phyloP scores from a whole-genome alignment of 1,284 basidiomycete genomes.

The Apiotrichum siamense region DNA sequence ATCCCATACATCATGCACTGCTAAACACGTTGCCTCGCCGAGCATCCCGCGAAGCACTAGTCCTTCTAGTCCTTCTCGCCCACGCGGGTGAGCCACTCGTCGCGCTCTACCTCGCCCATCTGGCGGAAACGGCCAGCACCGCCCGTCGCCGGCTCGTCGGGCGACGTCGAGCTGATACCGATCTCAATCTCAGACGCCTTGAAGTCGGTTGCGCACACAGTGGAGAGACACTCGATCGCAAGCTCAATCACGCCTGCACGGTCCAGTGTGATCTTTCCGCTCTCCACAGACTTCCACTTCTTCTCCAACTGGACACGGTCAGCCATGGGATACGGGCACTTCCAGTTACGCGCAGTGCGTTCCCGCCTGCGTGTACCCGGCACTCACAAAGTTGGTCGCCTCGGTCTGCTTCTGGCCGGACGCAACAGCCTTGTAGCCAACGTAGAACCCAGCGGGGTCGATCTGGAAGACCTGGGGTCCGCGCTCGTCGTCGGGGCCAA shows the following conservation, averaged over 20 bases:
- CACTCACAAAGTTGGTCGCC: slow-evolving; percentile 76
- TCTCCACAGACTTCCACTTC: slow-evolving; percentile 93
- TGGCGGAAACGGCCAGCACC: slow-evolving; percentile 69
- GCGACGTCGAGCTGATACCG: slow-evolving; percentile 46
- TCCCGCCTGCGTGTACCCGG: background rate
- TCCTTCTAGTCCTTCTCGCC: slow-evolving; percentile 91
- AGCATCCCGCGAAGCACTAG: too few species aligned
- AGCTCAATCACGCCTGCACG: slow-evolving; percentile 84
- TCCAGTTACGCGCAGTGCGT: too few species aligned
- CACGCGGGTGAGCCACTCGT: slow-evolving; percentile 76
- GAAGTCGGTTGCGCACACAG: slow-evolving; percentile 89
- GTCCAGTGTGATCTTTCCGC: slow-evolving; percentile 58
- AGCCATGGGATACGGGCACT: too few species aligned
- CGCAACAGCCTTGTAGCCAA: slow-evolving; percentile 94
- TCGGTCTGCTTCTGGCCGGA: slow-evolving; percentile 98
- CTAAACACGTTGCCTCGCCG: background rate
- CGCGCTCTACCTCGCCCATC: slow-evolving; percentile 76
- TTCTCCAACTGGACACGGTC: slow-evolving; percentile 66
- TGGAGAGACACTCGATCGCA: slow-evolving; percentile 90
- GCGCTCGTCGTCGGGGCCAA: slow-evolving; percentile 81
- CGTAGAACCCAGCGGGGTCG: slow-evolving; percentile 97
- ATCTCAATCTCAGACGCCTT: slow-evolving; percentile 59
- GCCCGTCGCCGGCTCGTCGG: slow-evolving; percentile 45
- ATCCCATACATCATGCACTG: slow-evolving; percentile 12
- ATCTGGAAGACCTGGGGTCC: slow-evolving; percentile 96